A percentile compares a stretch with the other conserved stretches of the same genome.
These are phyloP conservation scores for Mollisia scopiformis DNA, from an alignment of 2,329 filamentous ascomycete species.

Conservation along the genomic window DNA sequence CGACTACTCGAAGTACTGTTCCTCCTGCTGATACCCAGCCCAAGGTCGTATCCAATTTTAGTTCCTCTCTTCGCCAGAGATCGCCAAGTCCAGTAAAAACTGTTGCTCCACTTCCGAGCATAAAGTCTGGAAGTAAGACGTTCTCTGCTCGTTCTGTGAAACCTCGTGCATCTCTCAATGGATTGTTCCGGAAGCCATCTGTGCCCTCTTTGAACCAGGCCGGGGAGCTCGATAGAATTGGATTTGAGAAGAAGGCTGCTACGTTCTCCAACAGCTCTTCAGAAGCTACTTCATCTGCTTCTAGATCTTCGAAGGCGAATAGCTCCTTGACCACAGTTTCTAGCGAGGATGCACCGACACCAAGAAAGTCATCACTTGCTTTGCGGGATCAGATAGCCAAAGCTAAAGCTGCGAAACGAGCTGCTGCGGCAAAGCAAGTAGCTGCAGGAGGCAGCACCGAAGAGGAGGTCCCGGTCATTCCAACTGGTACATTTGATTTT, in stretches of 20 bases:
- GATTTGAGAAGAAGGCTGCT: constrained; percentile 28
- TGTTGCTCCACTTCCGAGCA: constrained; percentile 27
- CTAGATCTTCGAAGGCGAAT: constrained; percentile 25
- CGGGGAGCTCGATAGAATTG: constrained; percentile 27
- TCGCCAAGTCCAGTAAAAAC: constrained; percentile 39
- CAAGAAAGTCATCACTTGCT: constrained; percentile 73
- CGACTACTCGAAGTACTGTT: constrained; percentile 28
- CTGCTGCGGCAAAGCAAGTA: constrained; percentile 44
- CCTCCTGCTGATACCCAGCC: constrained; percentile 12
- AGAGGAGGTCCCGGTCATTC: constrained; percentile 45
- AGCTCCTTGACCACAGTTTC: constrained; percentile 21
- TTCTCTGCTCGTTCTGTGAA: constrained; percentile 49
- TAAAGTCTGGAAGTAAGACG: constrained; percentile 50
- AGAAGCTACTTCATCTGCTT: constrained; percentile 26
- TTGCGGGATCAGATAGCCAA: constrained; percentile 91
- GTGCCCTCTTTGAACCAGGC: constrained; percentile 44
- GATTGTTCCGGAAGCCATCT: constrained; percentile 59
- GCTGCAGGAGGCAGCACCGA: constrained; percentile 26
- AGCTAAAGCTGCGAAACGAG: constrained; percentile 80
- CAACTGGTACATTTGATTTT: constrained; percentile 60
- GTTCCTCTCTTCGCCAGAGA: constrained; percentile 17
- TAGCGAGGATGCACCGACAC: constrained; percentile 44
- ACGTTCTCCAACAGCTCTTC: constrained; percentile 34
- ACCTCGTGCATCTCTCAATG: constrained; percentile 54
- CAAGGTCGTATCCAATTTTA: constrained; percentile 5